These are phyloP conservation scores for Phoenix dactylifera DNA, from an alignment of 176 grass and related monocot genomes.

Conservation along the genomic window DNA sequence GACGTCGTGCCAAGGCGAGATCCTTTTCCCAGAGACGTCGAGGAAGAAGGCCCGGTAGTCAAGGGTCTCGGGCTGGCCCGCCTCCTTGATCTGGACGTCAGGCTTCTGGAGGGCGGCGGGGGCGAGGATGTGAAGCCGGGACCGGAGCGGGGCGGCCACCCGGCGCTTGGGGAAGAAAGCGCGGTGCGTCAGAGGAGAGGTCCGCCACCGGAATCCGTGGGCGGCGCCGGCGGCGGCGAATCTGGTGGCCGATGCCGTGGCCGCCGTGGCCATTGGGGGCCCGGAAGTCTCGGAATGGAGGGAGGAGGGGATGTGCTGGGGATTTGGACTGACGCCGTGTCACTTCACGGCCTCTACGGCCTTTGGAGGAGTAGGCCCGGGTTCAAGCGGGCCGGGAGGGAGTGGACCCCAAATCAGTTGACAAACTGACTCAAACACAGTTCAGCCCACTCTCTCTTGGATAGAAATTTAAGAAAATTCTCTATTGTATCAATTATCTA, in stretches of 20 bases:
- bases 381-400: too few species aligned
- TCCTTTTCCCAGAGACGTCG: slow-evolving; percentile 44
- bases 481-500: too few species aligned
- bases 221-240: slow-evolving; percentile 14
- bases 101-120: slow-evolving; percentile 24
- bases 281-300: not conserved
- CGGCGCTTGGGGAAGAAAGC: not conserved
- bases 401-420: too few species aligned
- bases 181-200: slow-evolving; percentile 18
- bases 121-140: not conserved
- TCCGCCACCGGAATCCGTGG: slow-evolving; percentile 31
- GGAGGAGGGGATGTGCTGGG: too few species aligned
- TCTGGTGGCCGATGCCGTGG: slow-evolving; percentile 40
- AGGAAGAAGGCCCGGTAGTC: slow-evolving; percentile 94
- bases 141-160: not conserved
- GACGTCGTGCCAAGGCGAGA: slow-evolving; percentile 96
- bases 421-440: too few species aligned
- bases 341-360: too few species aligned
- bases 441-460: too few species aligned
- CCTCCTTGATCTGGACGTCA: slow-evolving; percentile 52
- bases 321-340: too few species aligned
- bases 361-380: too few species aligned
- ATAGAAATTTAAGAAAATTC: too few species aligned
- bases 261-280: slow-evolving; percentile 51
- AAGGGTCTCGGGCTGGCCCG: slow-evolving; percentile 64